Percentiles rank a stretch among this genome's conserved stretches.
phyloP scores from a whole-genome alignment of 257 asterid species.

The Avicennia marina region DNA sequence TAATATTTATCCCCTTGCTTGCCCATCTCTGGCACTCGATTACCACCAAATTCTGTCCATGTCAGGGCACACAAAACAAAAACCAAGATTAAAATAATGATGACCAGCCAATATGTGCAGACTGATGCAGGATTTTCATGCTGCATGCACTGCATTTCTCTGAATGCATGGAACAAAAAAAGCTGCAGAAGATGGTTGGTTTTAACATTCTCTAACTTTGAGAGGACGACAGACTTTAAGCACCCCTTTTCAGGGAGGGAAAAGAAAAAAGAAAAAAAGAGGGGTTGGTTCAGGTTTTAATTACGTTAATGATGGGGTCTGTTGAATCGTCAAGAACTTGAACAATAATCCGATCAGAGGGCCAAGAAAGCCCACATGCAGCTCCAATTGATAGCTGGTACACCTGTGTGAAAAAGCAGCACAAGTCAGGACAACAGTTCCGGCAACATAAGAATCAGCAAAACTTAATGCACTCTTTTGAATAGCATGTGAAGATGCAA shows the following conservation, averaged over 20 bases:
- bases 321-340: slow-evolving; percentile 85
- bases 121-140: background rate
- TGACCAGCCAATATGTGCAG: too few species aligned
- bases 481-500: background rate
- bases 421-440: background rate
- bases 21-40: slow-evolving; percentile 95
- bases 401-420: slow-evolving; percentile 32
- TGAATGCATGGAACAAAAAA: too few species aligned
- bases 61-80: background rate
- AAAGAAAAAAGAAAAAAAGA: background rate
- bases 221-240: too few species aligned
- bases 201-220: too few species aligned
- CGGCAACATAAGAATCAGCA: background rate
- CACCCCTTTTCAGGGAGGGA: background rate
- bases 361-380: slow-evolving; percentile 67
- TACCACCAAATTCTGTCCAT: slow-evolving; percentile 65
- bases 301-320: background rate
- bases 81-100: too few species aligned
- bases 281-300: background rate
- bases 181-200: too few species aligned
- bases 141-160: too few species aligned
- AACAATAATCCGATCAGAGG: slow-evolving; percentile 55
- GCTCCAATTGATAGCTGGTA: slow-evolving; percentile 80
- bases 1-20: slow-evolving; percentile 86
- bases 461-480: background rate